These are phyloP conservation scores for Trypanosoma boissoni DNA, from an alignment of 208 protist genomes.

Conservation along the genomic window DNA sequence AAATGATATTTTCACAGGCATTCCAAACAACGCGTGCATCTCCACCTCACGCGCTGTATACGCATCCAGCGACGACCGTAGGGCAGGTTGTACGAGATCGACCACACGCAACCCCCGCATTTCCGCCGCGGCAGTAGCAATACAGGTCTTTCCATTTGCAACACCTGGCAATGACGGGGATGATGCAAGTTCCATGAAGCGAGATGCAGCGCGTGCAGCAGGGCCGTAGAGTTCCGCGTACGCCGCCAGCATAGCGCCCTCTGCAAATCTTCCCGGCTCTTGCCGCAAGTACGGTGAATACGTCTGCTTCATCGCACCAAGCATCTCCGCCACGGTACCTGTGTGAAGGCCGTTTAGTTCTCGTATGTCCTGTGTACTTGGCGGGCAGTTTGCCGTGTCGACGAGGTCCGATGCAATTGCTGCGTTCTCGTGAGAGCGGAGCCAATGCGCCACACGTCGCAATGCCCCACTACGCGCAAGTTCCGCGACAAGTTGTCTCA, in stretches of 20 bases:
- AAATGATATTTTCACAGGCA: conserved; percentile 57
- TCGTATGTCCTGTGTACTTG: conserved; percentile 38
- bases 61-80: conserved; percentile 27
- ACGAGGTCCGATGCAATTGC: conserved; percentile 7
- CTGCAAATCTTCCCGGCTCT: conserved; percentile 65
- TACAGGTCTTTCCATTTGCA: neutral
- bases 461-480: conserved; percentile 21
- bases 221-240: conserved; percentile 81
- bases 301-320: conserved; percentile 51
- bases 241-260: conserved; percentile 54
- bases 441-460: conserved; percentile 26
- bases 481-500: conserved; percentile 24
- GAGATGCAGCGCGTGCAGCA: conserved; percentile 24
- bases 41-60: conserved; percentile 47
- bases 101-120: conserved; percentile 32
- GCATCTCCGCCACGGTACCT: conserved; percentile 43
- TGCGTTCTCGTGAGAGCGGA: conserved; percentile 16
- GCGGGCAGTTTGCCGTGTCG: conserved; percentile 27
- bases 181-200: conserved; percentile 13
- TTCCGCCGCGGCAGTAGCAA: conserved; percentile 19
- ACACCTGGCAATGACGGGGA: conserved; percentile 8
- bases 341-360: conserved; percentile 36
- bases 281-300: conserved; percentile 74
- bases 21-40: conserved; percentile 60
- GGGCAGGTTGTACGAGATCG: conserved; percentile 27